Conservation (phyloP, 176 grass and related monocot species). For the Ampelocalamus luodianensis region DNA sequence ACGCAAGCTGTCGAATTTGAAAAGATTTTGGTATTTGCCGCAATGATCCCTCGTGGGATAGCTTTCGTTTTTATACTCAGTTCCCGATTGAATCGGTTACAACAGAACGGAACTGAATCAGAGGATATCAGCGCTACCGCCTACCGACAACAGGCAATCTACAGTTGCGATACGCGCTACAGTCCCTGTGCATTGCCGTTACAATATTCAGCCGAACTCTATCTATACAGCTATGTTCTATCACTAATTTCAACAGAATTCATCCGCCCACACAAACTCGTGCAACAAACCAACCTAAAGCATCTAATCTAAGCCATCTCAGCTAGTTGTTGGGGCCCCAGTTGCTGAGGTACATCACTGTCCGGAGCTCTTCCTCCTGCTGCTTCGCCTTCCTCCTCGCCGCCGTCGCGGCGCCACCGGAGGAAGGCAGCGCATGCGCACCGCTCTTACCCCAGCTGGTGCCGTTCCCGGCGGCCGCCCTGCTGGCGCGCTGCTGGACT, state of each 20-base stretch:
- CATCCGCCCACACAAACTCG: not conserved
- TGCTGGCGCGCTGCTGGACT: slow-evolving; percentile 26
- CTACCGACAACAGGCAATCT: no score
- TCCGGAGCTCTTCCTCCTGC: slow-evolving; percentile 67
- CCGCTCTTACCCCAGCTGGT: not conserved
- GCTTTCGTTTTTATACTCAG: no score
- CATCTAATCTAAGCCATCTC: not conserved
- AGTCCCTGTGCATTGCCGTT: no score
- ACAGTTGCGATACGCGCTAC: no score
- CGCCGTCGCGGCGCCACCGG: not conserved
- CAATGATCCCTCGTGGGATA: no score
- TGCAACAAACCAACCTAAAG: not conserved
- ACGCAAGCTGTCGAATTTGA: not conserved
- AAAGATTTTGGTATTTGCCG: no score
- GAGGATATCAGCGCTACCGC: no score
- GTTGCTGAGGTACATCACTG: slow-evolving; percentile 59
- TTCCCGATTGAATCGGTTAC: no score
- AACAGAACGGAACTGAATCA: no score
- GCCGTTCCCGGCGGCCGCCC: slow-evolving; percentile 14
- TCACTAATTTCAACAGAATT: not conserved
- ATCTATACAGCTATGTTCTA: no score
- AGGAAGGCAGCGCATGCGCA: not conserved
- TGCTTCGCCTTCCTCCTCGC: slow-evolving; percentile 51
- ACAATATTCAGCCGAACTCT: no score
- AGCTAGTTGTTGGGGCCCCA: slow-evolving; percentile 70